phyloP scores from a whole-genome alignment of 2,329 filamentous ascomycete species.

The Ascosphaera apis region DNA sequence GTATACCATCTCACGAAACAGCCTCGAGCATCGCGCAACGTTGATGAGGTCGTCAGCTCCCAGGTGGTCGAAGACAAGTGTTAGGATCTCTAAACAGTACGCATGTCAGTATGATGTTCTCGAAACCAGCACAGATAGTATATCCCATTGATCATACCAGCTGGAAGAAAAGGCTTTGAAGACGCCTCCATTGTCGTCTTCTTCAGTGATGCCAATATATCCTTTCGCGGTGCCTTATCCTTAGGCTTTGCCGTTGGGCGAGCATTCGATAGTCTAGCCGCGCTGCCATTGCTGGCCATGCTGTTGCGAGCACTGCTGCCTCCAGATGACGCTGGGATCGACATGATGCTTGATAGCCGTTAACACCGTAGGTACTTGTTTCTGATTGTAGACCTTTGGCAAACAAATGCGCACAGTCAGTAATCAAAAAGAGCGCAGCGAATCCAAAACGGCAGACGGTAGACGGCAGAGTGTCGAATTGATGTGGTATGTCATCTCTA shows the following conservation, averaged over 20 bases:
- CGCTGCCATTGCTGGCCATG: background rate
- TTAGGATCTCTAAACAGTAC: constrained; percentile 48
- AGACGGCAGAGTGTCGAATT: too few relatives aligned
- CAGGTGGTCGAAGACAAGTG: constrained; percentile 70
- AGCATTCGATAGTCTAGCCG: background rate
- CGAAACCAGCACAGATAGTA: background rate
- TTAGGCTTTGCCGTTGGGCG: background rate
- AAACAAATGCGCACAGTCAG: too few relatives aligned
- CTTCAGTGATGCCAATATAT: constrained; percentile 53
- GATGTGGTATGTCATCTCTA: too few relatives aligned
- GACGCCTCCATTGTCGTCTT: constrained; percentile 58
- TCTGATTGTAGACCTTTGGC: too few relatives aligned
- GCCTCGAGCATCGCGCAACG: constrained; percentile 62
- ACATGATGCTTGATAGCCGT: too few relatives aligned
- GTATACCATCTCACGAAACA: constrained; percentile 94
- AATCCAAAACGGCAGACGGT: too few relatives aligned
- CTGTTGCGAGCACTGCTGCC: background rate
- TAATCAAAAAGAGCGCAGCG: too few relatives aligned
- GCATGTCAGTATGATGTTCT: constrained; percentile 2
- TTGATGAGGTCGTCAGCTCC: constrained; percentile 64
- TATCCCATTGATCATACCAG: constrained; percentile 37
- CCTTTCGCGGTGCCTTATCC: constrained; percentile 17
- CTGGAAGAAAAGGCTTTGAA: constrained; percentile 51
- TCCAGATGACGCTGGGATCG: too few relatives aligned
- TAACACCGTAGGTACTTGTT: too few relatives aligned